Conservation (phyloP, 2,329 filamentous ascomycete genomes). For the Elsinoe perseae region DNA sequence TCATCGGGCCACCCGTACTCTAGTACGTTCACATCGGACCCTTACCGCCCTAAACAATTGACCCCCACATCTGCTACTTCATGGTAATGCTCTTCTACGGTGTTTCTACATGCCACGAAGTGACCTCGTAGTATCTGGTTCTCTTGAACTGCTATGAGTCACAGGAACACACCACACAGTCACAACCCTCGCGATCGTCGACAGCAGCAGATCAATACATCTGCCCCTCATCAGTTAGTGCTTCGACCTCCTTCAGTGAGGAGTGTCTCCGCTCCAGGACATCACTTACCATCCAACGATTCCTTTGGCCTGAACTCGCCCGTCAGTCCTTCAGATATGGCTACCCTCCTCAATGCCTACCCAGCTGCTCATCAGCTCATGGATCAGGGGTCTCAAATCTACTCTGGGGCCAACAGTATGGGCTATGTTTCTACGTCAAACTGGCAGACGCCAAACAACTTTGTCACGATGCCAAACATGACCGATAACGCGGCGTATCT, state of each 20-base stretch:
- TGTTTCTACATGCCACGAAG: background rate
- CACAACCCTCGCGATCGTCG: background rate
- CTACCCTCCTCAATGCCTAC: slow-evolving; percentile 1
- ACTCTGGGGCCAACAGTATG: background rate
- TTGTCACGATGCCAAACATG: slow-evolving; percentile 11
- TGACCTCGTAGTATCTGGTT: background rate
- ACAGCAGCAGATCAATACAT: background rate
- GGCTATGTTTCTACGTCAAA: background rate
- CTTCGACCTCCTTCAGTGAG: slow-evolving; percentile 1
- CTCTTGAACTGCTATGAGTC: background rate
- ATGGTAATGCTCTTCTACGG: background rate
- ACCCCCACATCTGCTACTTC: background rate
- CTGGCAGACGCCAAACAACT: slow-evolving; percentile 3
- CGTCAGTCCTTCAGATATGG: slow-evolving; percentile 10
- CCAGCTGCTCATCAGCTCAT: background rate
- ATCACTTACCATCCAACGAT: background rate
- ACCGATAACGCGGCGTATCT: background rate
- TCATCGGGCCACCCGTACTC: slow-evolving; percentile 2
- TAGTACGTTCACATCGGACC: background rate
- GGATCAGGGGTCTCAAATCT: background rate
- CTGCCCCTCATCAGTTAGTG: background rate
- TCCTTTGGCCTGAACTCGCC: background rate
- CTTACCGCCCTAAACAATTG: background rate
- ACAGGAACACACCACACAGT: background rate
- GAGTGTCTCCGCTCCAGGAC: slow-evolving; percentile 1